Conservation (phyloP, 1,139 yeast genomes). For the Blastobotrys malaysiensis region DNA sequence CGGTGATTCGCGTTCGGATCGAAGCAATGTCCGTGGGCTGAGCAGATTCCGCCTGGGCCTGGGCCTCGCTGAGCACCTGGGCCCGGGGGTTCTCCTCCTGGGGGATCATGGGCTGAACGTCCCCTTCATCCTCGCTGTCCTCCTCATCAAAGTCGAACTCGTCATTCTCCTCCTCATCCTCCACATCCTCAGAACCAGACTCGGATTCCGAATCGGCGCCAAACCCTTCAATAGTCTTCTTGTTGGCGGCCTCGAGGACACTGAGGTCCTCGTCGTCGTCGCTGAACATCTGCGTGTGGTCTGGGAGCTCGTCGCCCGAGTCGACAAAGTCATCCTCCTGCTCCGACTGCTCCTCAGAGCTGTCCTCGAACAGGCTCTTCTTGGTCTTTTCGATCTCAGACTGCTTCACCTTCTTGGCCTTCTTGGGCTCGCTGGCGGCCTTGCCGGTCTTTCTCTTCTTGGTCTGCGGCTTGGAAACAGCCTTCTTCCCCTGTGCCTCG, state of each 20-base stretch:
- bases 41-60: slow-evolving; percentile 51
- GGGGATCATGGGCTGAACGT: not conserved
- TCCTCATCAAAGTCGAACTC: slow-evolving; percentile 7
- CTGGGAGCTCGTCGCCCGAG: slow-evolving; percentile 51
- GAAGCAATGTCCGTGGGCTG: slow-evolving; percentile 68
- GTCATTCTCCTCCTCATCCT: slow-evolving; percentile 26
- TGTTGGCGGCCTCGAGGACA: slow-evolving; percentile 75
- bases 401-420: slow-evolving; percentile 33
- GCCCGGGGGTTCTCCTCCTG: slow-evolving; percentile 28
- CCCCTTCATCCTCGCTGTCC: slow-evolving; percentile 18
- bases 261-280: slow-evolving; percentile 81
- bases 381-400: slow-evolving; percentile 57
- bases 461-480: slow-evolving; percentile 14
- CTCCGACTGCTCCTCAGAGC: slow-evolving; percentile 49
- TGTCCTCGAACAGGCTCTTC: slow-evolving; percentile 73
- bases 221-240: slow-evolving; percentile 67
- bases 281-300: slow-evolving; percentile 71
- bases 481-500: slow-evolving; percentile 60
- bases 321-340: slow-evolving; percentile 50
- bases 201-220: slow-evolving; percentile 59
- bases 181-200: slow-evolving; percentile 26
- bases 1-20: slow-evolving; percentile 90
- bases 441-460: slow-evolving; percentile 31
- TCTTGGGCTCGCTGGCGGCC: slow-evolving; percentile 21
- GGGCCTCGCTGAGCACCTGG: slow-evolving; percentile 53